phyloP scores from a whole-genome alignment of 2,329 filamentous ascomycete species.

The Myriosclerotinia curreyana region DNA sequence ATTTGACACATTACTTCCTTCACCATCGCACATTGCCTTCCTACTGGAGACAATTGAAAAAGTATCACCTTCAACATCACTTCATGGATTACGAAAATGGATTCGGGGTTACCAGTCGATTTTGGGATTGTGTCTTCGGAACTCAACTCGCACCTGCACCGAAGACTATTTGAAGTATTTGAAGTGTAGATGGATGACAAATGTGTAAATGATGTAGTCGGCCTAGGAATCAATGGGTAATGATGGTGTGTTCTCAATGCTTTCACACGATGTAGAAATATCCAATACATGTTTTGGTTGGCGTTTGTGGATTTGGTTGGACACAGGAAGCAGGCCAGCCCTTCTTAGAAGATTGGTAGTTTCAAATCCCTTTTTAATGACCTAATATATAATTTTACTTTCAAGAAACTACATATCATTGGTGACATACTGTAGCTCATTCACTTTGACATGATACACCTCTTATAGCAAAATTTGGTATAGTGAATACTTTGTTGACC shows the following conservation, averaged over 20 bases:
- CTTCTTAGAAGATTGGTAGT: conserved; percentile 24
- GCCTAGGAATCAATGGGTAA: neutral
- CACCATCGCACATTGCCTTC: conserved; percentile 89
- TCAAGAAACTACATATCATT: neutral
- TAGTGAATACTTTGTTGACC: too few relatives aligned
- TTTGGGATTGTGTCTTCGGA: conserved; percentile 93
- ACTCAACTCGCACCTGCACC: conserved; percentile 63
- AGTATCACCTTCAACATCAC: conserved; percentile 95
- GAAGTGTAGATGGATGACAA: conserved; percentile 3
- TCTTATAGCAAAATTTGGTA: too few relatives aligned
- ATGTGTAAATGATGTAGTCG: conserved; percentile 13
- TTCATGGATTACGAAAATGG: conserved; percentile 98
- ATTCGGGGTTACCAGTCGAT: conserved; percentile 92
- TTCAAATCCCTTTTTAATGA: conserved; percentile 25
- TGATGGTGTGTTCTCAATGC: conserved; percentile 25
- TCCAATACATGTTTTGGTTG: conserved; percentile 15
- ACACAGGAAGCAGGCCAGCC: conserved; percentile 15
- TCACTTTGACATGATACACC: neutral
- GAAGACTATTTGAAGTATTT: conserved; percentile 30
- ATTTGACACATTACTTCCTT: conserved; percentile 97
- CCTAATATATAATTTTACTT: conserved; percentile 26
- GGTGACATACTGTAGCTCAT: too few relatives aligned
- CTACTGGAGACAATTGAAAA: conserved; percentile 92
- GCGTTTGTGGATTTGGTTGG: conserved; percentile 11
- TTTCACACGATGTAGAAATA: conserved; percentile 28